A percentile compares a stretch with the other conserved stretches of the same genome.
Conservation (phyloP, 306 rosid species). For the Casuarina equisetifolia region DNA sequence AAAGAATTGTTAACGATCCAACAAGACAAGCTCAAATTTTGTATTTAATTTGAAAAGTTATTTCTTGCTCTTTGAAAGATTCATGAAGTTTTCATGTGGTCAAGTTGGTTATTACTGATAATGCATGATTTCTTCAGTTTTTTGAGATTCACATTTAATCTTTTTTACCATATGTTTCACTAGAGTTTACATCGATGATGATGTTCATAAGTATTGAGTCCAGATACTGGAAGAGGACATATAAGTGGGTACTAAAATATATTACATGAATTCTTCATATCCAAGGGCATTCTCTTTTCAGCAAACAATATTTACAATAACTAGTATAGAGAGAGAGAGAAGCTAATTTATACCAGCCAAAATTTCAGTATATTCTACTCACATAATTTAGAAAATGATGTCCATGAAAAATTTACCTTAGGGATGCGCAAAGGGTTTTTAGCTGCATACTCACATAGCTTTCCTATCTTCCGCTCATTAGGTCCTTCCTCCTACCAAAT, state of each 20-base stretch:
- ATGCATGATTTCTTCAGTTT: neutral
- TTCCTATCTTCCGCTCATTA: slow-evolving; percentile 88
- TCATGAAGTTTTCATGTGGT: neutral
- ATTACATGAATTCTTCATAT: neutral
- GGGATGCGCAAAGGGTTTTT: slow-evolving; percentile 96
- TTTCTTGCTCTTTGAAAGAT: neutral
- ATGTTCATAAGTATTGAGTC: neutral
- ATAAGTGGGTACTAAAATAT: neutral
- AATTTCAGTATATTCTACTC: neutral
- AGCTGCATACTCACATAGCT: slow-evolving; percentile 83
- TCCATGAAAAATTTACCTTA: slow-evolving; percentile 46
- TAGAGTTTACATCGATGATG: neutral
- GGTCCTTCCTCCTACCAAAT: slow-evolving; percentile 79
- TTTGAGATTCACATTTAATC: neutral
- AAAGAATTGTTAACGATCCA: neutral
- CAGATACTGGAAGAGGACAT: neutral
- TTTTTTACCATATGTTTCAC: neutral
- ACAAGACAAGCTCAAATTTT: no score
- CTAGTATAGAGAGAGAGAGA: no score
- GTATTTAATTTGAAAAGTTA: neutral
- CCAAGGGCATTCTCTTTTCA: neutral
- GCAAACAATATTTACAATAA: no score
- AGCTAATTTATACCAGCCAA: neutral
- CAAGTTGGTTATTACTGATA: neutral
- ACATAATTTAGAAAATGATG: neutral